These are phyloP conservation scores for Phytophthora palmivora DNA, from an alignment of 352 stramenopile species.

Conservation along the genomic window DNA sequence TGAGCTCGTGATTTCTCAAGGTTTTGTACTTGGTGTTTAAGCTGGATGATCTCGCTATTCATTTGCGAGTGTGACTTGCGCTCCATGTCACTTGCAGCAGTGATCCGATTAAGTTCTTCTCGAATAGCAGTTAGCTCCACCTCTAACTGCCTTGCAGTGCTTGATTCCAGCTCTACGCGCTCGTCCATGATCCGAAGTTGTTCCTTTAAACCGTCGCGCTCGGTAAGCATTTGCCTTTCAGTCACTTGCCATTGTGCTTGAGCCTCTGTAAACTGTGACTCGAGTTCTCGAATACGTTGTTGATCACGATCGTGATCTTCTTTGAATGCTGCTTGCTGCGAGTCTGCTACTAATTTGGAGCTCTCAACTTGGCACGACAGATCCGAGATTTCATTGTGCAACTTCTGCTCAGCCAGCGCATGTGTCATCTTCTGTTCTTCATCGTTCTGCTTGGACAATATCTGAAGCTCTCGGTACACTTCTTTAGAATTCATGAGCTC, in stretches of 20 bases:
- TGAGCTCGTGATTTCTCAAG: constrained; percentile 54
- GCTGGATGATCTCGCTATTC: constrained; percentile 56
- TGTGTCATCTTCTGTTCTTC: constrained; percentile 47
- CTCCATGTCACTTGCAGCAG: constrained; percentile 46
- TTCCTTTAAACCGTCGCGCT: constrained; percentile 66
- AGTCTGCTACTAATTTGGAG: constrained; percentile 45
- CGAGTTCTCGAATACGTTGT: constrained; percentile 47
- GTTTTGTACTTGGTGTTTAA: constrained; percentile 60
- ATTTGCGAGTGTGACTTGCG: constrained; percentile 39
- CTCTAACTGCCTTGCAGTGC: constrained; percentile 49
- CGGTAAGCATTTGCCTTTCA: constrained; percentile 47
- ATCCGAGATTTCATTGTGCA: constrained; percentile 72
- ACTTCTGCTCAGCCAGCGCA: constrained; percentile 63
- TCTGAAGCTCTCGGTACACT: constrained; percentile 34
- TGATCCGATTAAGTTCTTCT: constrained; percentile 52
- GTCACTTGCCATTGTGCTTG: constrained; percentile 44
- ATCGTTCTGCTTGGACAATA: constrained; percentile 32
- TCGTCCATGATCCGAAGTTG: constrained; percentile 50
- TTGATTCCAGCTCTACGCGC: constrained; percentile 47
- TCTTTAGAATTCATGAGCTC: constrained; percentile 27
- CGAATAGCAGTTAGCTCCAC: constrained; percentile 52
- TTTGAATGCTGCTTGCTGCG: constrained; percentile 45
- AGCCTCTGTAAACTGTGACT: constrained; percentile 39
- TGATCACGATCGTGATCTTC: constrained; percentile 38
- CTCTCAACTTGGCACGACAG: constrained; percentile 61